Percentiles rank a stretch among this genome's conserved stretches.
Conservation (phyloP, 441 rosid species). For the Biscutella auriculata region DNA sequence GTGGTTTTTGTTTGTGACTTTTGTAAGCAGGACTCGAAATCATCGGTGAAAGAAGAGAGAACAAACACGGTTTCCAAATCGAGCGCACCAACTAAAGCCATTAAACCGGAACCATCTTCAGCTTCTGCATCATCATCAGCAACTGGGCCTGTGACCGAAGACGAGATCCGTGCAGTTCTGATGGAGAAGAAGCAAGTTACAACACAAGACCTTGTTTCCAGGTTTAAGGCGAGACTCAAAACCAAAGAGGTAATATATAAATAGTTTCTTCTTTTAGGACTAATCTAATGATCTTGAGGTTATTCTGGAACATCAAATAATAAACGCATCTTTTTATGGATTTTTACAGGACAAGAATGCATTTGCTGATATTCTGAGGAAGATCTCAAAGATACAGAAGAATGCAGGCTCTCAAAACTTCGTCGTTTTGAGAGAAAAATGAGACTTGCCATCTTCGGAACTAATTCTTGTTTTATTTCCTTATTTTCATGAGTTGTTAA, state of each 20-base stretch:
- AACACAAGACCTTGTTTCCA: conserved; percentile 80
- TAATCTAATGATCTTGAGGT: not conserved
- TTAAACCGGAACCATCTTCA: conserved; percentile 27
- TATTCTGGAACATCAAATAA: not conserved
- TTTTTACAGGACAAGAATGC: conserved; percentile 72
- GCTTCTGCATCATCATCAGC: conserved; percentile 28
- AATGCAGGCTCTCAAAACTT: conserved; percentile 53
- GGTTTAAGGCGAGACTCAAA: conserved; percentile 69
- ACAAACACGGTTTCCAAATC: conserved; percentile 25
- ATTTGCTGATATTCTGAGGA: conserved; percentile 66
- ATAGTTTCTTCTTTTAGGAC: not conserved
- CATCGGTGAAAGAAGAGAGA: conserved; percentile 48
- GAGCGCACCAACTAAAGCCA: conserved; percentile 25
- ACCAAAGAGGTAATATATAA: conserved; percentile 52
- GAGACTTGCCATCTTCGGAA: not conserved
- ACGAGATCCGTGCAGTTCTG: conserved; percentile 74
- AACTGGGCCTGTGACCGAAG: conserved; percentile 73
- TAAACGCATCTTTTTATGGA: not conserved
- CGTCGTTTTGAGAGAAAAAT: conserved; percentile 64
- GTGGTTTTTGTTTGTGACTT: not conserved
- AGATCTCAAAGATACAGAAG: conserved; percentile 88
- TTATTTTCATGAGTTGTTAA: not conserved
- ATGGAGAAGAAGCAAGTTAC: conserved; percentile 68
- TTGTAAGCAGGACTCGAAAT: conserved; percentile 50
- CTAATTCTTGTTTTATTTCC: not conserved